Evolutionary conservation across 352 stramenopile species (phyloP).

Genomic region (Globisporangium heterothallicum): DNA sequence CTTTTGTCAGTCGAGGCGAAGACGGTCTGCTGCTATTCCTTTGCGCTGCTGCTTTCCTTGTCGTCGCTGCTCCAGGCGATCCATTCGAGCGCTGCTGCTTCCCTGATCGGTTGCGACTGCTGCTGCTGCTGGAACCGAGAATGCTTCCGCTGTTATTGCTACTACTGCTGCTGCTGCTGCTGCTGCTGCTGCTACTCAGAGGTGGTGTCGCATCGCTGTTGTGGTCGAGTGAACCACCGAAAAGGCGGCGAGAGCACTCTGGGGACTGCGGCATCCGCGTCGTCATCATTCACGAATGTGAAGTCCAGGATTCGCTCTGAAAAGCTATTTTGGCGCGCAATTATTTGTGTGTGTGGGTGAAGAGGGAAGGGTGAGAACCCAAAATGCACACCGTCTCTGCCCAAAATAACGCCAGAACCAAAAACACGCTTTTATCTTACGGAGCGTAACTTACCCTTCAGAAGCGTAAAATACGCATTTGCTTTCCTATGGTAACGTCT

Average conservation of each 20-base stretch:
- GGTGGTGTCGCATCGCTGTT: neutral
- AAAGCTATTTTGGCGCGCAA: neutral
- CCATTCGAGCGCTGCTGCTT: no score
- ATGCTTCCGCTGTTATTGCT: slow-evolving; percentile 2
- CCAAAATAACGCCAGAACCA: neutral
- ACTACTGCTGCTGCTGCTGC: slow-evolving; percentile 9
- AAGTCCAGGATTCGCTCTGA: neutral
- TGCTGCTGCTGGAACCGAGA: slow-evolving; percentile 3
- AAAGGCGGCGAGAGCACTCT: slow-evolving; percentile 11
- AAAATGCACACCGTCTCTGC: neutral
- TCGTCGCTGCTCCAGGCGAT: neutral
- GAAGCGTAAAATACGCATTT: neutral
- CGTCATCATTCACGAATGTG: neutral
- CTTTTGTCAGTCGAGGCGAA: slow-evolving; percentile 27
- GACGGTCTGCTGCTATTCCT: neutral
- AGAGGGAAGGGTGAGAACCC: neutral
- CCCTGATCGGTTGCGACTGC: slow-evolving; percentile 5
- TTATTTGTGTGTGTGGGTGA: neutral
- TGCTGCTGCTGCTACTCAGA: neutral
- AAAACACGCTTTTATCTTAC: no score
- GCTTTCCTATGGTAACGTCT: neutral
- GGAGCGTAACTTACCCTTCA: neutral
- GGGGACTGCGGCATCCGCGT: slow-evolving; percentile 10
- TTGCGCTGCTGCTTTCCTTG: neutral
- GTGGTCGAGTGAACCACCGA: neutral